Base-by-base conservation (phyloP, 768 basidiomycete species). In the Candolleomyces aberdarensis region DNA sequence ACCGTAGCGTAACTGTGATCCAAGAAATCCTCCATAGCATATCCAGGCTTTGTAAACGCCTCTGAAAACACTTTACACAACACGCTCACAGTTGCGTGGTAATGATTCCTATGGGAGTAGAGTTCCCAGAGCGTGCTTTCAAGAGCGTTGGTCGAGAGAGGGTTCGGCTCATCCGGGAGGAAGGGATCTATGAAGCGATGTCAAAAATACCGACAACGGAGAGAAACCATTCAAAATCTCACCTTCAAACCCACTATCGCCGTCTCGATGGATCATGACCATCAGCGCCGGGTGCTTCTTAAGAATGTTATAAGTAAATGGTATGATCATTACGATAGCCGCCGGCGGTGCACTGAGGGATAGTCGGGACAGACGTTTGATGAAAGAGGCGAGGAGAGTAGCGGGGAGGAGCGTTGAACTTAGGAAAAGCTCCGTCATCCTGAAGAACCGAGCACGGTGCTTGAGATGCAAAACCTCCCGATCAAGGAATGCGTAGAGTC, bases 71-170 rank as follows among this genome's bases (percentile, higher is more conserved):
- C 88, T 68, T 88, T 88, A 31, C 86, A 87, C 50, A 98, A 72
- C 0, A 92, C 92, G n/a, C 92, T 86, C n/a, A 96, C 89, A 0
- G 86, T 83, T 1, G 91, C 77, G 62, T 95, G 87, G 70, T 98
- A 98, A 73, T 99, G 96, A 22, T 79, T 73, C 61, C 83, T 78
- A 62, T 96, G 88, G 0, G 91, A 82, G 57, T 85, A 76, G 40
- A 99, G 81, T 74, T 99, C 96, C 97, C 97, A 98, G 14, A 97
- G 73, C 9, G 94, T 96, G 49, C 92, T 94, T 48, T 89, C 84
- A 14, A 96, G 78, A 0, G 96, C 96, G 56, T 84, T 78, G 2
- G 94, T 91, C 47, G 83, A 74, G 49, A 88, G 79, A 0, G 96
- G 96, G 62, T 94, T 89, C 3, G 74, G 68, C 67, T 96, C 92